Base-by-base conservation (phyloP, 495 filamentous ascomycete genomes). In the Penicillium canariense region DNA sequence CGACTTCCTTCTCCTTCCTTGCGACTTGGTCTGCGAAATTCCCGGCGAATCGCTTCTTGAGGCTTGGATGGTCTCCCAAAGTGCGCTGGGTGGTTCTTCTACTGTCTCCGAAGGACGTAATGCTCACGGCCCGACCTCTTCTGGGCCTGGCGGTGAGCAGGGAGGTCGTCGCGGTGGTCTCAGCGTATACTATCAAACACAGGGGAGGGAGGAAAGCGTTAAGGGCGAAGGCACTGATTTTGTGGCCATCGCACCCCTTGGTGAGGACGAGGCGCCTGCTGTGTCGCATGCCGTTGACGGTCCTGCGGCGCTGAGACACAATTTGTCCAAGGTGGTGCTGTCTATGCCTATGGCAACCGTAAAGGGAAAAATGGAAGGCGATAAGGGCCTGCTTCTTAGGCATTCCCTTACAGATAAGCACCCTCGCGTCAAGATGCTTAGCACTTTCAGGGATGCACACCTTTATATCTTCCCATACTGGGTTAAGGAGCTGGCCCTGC, bases 221-320 rank as follows among this genome's bases (percentile, higher is more conserved):
- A 97, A 97, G 73, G 88, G 86, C 5, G 88, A 96, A 66, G 90
- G 94, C 58, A 91, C 91, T 3, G 94, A 98, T 59, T 96, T 97
- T 65, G 75, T 96, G 43, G 86, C 85, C 0, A 88, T 86, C 2
- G 78, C 87, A 0, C 82, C 88, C 5, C 73, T 93, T 10, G 75
- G 81, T 5, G 58, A 74, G 3, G 65, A 74, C 42, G 74, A 76
- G 47, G 68, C 68, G 25, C 68, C 74, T 0, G 66, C 80, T 2
- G 82, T 85, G 1, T 76, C 80, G 10, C 79, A 84, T 2, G 68
- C 83, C 1, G 68, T 65, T 12, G 62, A 73, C 39, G 67, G 69
- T 18, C 72, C 78, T 50, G 78, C 79, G 10, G 87, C 88, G 0
- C 60, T 94, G 36, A 70, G 88, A 25, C 79, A 77, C 5, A 61